Percentiles rank a stretch among this genome's conserved stretches.
These are phyloP conservation scores for Bacterosira constricta DNA, from an alignment of 108 stramenopile species.

Conservation along the genomic window DNA sequence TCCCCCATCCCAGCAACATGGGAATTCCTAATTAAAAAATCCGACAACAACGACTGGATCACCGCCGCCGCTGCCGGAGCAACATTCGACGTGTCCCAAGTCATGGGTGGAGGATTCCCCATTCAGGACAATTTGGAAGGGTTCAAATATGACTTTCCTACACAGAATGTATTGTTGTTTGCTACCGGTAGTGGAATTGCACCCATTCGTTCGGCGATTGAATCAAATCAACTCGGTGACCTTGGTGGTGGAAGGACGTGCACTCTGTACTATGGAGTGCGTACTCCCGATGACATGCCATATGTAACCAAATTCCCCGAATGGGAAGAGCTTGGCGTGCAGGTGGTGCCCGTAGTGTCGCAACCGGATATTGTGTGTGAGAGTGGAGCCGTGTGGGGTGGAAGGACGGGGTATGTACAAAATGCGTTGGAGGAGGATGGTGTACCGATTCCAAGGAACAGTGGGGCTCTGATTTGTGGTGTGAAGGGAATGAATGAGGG, in stretches of 20 bases:
- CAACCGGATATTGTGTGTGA: slow-evolving; percentile 49
- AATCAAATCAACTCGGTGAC: slow-evolving; percentile 60
- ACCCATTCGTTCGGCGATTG: slow-evolving; percentile 92
- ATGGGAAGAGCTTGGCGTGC: slow-evolving; percentile 83
- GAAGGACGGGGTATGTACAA: slow-evolving; percentile 91
- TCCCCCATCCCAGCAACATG: slow-evolving; percentile 47
- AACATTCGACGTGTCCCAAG: slow-evolving; percentile 74
- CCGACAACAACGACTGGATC: slow-evolving; percentile 82
- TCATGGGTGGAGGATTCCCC: slow-evolving; percentile 88
- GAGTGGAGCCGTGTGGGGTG: slow-evolving; percentile 56
- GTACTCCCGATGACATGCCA: slow-evolving; percentile 73
- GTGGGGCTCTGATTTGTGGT: slow-evolving; percentile 78
- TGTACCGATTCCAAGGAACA: slow-evolving; percentile 82
- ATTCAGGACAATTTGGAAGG: slow-evolving; percentile 82
- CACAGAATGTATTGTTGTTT: slow-evolving; percentile 85
- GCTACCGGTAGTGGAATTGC: slow-evolving; percentile 91
- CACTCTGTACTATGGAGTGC: slow-evolving; percentile 88
- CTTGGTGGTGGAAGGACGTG: slow-evolving; percentile 66
- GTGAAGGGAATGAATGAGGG: slow-evolving; percentile 89
- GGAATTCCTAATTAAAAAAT: slow-evolving; percentile 90
- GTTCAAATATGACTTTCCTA: slow-evolving; percentile 93
- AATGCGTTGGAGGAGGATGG: slow-evolving; percentile 91
- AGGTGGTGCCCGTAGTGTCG: slow-evolving; percentile 87
- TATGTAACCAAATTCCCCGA: slow-evolving; percentile 77
- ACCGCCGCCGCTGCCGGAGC: slow-evolving; percentile 47